These are phyloP conservation scores for Coffea canephora DNA, from an alignment of 257 asterid genomes.

Conservation along the genomic window DNA sequence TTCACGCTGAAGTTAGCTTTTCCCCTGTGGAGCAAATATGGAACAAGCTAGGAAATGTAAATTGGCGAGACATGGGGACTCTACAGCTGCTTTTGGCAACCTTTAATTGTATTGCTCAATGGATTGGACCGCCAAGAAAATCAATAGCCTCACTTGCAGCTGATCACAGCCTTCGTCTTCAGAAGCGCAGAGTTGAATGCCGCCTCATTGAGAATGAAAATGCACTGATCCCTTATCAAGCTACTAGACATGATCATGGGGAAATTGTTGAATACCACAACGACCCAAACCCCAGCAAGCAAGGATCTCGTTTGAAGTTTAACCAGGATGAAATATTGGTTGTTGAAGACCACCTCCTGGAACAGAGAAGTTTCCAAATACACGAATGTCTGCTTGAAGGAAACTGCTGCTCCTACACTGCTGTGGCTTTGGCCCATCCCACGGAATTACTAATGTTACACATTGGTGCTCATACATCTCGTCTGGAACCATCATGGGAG, in stretches of 20 bases:
- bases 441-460: slow-evolving; percentile 41
- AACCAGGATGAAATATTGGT: slow-evolving; percentile 50
- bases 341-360: slow-evolving; percentile 64
- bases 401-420: slow-evolving; percentile 46
- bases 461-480: slow-evolving; percentile 77
- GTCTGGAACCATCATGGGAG: slow-evolving; percentile 83
- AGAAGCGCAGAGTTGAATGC: slow-evolving; percentile 59
- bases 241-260: slow-evolving; percentile 29
- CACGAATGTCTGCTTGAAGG: slow-evolving; percentile 47
- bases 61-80: slow-evolving; percentile 83
- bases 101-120: slow-evolving; percentile 59
- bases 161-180: slow-evolving; percentile 69
- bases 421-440: slow-evolving; percentile 37
- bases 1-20: slow-evolving; percentile 57
- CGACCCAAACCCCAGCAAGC: slow-evolving; percentile 30
- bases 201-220: slow-evolving; percentile 34
- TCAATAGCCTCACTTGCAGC: slow-evolving; percentile 72
- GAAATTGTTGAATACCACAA: slow-evolving; percentile 42
- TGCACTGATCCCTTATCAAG: slow-evolving; percentile 32
- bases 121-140: slow-evolving; percentile 75
- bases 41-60: slow-evolving; percentile 86
- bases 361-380: slow-evolving; percentile 49
- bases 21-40: slow-evolving; percentile 63
- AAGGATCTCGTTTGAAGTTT: slow-evolving; percentile 45
- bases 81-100: slow-evolving; percentile 63